These are phyloP conservation scores for Phytophthora megakarya DNA, from an alignment of 352 stramenopile genomes.

Conservation along the genomic window DNA sequence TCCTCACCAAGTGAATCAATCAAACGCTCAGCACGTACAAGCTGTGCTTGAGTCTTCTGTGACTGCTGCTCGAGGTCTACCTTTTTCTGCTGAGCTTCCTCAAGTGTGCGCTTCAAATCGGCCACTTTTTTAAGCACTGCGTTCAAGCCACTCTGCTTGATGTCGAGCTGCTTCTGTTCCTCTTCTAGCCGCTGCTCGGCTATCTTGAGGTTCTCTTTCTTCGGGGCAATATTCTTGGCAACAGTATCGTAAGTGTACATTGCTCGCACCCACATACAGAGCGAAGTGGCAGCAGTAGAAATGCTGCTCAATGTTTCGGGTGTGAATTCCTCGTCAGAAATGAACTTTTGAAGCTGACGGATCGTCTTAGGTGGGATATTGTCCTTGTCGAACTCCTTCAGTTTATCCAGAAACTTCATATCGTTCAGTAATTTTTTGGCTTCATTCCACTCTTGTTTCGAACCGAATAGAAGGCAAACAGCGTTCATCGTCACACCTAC, in stretches of 20 bases:
- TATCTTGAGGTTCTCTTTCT: slow-evolving; percentile 90
- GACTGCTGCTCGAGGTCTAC: slow-evolving; percentile 91
- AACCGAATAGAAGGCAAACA: slow-evolving; percentile 89
- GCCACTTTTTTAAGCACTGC: slow-evolving; percentile 86
- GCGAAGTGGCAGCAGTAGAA: slow-evolving; percentile 89
- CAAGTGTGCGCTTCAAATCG: slow-evolving; percentile 86
- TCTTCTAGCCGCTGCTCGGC: slow-evolving; percentile 87
- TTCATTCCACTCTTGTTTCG: slow-evolving; percentile 92
- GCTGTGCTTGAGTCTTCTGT: slow-evolving; percentile 84
- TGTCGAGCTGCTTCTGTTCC: slow-evolving; percentile 85
- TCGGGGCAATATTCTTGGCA: slow-evolving; percentile 93
- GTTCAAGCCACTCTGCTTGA: slow-evolving; percentile 88
- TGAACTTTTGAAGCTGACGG: slow-evolving; percentile 90
- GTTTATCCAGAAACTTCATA: slow-evolving; percentile 92
- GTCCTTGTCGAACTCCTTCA: slow-evolving; percentile 90
- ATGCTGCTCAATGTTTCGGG: slow-evolving; percentile 90
- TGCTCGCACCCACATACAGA: slow-evolving; percentile 94
- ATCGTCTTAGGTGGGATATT: slow-evolving; percentile 90
- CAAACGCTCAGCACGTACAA: slow-evolving; percentile 89
- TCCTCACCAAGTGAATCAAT: slow-evolving; percentile 92
- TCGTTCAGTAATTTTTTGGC: slow-evolving; percentile 91
- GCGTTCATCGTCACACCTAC: slow-evolving; percentile 93
- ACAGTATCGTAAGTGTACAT: slow-evolving; percentile 96
- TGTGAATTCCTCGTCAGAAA: slow-evolving; percentile 90
- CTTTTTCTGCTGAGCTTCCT: slow-evolving; percentile 92